Evolutionary conservation across 2,329 filamentous ascomycete genomes (phyloP).

Genomic region (Penicillium palitans): DNA sequence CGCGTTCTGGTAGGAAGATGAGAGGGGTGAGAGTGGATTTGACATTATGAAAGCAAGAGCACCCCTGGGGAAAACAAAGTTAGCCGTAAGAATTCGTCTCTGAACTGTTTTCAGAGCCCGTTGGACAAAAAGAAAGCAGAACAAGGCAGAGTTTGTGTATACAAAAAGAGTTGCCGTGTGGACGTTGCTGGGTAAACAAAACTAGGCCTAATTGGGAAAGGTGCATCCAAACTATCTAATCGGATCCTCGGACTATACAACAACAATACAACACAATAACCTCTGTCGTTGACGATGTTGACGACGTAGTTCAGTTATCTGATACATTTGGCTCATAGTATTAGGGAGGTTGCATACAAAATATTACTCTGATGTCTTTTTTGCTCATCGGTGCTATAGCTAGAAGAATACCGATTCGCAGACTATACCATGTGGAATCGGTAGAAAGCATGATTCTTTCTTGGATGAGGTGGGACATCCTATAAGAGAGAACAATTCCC

Average conservation of each 20-base stretch:
- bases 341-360: neutral
- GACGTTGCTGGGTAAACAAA: slow-evolving; percentile 26
- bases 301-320: neutral
- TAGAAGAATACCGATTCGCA: neutral
- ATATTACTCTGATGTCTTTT: neutral
- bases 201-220: slow-evolving; percentile 17
- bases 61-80: neutral
- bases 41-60: slow-evolving; percentile 33
- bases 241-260: neutral
- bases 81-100: neutral
- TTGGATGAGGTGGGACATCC: neutral
- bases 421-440: neutral
- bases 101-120: slow-evolving; percentile 4
- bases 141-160: slow-evolving; percentile 11
- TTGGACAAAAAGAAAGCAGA: neutral
- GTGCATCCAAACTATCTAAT: slow-evolving; percentile 6
- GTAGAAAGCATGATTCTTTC: neutral
- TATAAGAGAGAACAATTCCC: neutral
- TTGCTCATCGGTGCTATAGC: neutral
- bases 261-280: neutral
- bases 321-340: neutral
- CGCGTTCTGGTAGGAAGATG: slow-evolving; percentile 44
- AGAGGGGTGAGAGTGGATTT: slow-evolving; percentile 44
- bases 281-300: neutral
- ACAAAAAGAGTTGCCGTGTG: slow-evolving; percentile 9